phyloP scores from a whole-genome alignment of 805 yeast genomes.

The Candida silvicultrix region DNA sequence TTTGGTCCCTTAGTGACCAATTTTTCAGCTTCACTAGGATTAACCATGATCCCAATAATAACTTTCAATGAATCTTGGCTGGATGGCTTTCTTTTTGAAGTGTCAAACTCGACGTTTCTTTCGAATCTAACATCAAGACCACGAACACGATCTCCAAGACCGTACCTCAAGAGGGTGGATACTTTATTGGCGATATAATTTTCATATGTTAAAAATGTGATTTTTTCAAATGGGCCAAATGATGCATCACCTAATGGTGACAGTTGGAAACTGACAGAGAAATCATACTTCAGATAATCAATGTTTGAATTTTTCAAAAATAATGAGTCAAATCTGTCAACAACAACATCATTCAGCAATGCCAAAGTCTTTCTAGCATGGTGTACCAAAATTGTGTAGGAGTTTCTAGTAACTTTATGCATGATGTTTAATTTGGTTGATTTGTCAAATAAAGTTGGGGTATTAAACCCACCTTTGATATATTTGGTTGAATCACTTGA shows the following conservation, averaged over 20 bases:
- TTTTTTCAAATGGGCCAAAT: conserved; percentile 67
- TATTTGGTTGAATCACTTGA: conserved; percentile 28
- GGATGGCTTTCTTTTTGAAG: conserved; percentile 47
- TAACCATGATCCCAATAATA: conserved; percentile 59
- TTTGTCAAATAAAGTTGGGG: conserved; percentile 74
- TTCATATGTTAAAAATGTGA: conserved; percentile 64
- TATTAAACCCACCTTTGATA: conserved; percentile 55
- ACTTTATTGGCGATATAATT: conserved; percentile 57
- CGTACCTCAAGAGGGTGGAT: conserved; percentile 49
- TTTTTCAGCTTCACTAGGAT: conserved; percentile 71
- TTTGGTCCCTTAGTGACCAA: conserved; percentile 85
- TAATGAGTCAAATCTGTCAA: conserved; percentile 75
- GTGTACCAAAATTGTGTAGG: conserved; percentile 54
- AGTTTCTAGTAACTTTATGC: conserved; percentile 70
- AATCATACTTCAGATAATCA: conserved; percentile 60
- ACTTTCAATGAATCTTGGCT: conserved; percentile 25
- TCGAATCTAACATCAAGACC: conserved; percentile 28
- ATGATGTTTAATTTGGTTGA: conserved; percentile 70
- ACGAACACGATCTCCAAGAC: conserved; percentile 43
- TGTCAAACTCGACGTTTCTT: conserved; percentile 25
- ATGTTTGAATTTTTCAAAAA: conserved; percentile 57
- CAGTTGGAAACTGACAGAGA: conserved; percentile 42
- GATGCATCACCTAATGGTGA: conserved; percentile 32
- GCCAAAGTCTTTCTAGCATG: conserved; percentile 64
- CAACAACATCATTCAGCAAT: conserved; percentile 70